Evolutionary conservation across 1,139 yeast species (phyloP).

Genomic region (Zygoascus hellenicus): DNA sequence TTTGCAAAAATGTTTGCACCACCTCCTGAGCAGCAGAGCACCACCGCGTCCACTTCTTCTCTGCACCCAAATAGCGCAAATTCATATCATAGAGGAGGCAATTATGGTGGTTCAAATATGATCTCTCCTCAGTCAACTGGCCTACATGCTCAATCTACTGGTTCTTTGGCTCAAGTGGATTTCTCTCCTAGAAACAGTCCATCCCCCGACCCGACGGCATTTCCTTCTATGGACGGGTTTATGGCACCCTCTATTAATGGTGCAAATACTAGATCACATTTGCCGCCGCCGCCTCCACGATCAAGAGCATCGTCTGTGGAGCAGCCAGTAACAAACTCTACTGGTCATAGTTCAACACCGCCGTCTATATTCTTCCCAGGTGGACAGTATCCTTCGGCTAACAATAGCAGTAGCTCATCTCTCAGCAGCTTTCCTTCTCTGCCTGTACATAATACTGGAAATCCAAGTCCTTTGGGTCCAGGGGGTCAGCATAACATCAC

Average conservation of each 20-base stretch:
- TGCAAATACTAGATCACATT: neutral
- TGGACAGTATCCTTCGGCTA: conserved; percentile 2
- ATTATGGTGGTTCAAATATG: too few relatives aligned
- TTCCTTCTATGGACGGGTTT: conserved; percentile 2
- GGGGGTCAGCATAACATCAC: neutral
- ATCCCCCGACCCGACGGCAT: neutral
- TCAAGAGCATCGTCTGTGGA: conserved; percentile 8
- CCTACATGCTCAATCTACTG: neutral
- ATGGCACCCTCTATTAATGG: neutral
- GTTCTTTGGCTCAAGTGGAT: neutral
- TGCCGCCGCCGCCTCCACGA: conserved; percentile 16
- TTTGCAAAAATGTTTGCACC: conserved; percentile 9
- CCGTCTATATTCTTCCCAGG: conserved; percentile 9
- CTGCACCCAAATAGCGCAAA: neutral
- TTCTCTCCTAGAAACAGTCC: conserved; percentile 6
- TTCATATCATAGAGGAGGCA: too few relatives aligned
- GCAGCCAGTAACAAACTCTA: neutral
- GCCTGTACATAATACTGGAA: neutral
- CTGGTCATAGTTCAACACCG: neutral
- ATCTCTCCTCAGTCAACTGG: neutral
- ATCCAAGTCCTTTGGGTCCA: neutral
- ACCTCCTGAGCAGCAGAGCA: neutral
- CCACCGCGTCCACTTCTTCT: neutral
- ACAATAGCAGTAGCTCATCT: conserved; percentile 7
- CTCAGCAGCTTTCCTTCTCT: conserved; percentile 2